Conservation (phyloP, 2,329 filamentous ascomycete species). For the Aspergillus hortae region DNA sequence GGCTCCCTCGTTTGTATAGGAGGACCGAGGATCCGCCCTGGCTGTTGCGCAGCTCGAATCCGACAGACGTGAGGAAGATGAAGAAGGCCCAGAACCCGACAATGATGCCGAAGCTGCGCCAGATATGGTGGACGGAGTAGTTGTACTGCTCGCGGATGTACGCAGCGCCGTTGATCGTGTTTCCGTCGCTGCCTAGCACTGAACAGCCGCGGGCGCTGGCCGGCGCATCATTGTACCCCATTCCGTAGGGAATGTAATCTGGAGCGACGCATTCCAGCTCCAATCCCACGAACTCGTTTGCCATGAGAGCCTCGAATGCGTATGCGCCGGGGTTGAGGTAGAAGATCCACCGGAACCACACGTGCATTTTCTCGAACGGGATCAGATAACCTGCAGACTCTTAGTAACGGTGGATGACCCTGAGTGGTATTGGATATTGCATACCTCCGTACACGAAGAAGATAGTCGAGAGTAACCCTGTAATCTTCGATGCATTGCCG, state of each 20-base stretch:
- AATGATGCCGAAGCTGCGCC: slow-evolving; percentile 75
- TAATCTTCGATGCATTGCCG: slow-evolving; percentile 46
- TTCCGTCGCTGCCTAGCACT: slow-evolving; percentile 25
- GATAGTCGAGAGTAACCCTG: slow-evolving; percentile 38
- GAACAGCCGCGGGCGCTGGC: slow-evolving; percentile 29
- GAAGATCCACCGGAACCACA: slow-evolving; percentile 60
- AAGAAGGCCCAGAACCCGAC: slow-evolving; percentile 71
- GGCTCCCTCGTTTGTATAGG: slow-evolving; percentile 30
- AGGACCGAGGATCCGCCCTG: slow-evolving; percentile 29
- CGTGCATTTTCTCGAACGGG: slow-evolving; percentile 56
- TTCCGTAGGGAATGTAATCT: slow-evolving; percentile 44
- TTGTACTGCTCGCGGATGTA: slow-evolving; percentile 54
- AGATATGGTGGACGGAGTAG: slow-evolving; percentile 55
- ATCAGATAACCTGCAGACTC: slow-evolving; percentile 54
- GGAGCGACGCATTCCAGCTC: slow-evolving; percentile 52
- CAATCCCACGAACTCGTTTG: slow-evolving; percentile 63
- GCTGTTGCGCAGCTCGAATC: slow-evolving; percentile 61
- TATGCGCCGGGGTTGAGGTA: slow-evolving; percentile 65
- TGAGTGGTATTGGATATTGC: background rate
- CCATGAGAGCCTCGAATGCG: slow-evolving; percentile 63
- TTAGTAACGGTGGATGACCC: background rate
- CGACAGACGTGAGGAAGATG: slow-evolving; percentile 66
- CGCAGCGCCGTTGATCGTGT: slow-evolving; percentile 46
- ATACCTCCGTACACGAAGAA: slow-evolving; percentile 52
- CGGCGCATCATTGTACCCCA: slow-evolving; percentile 31